Base-by-base conservation (phyloP, 139 green algal genomes). In the Picochlorum sp. region DNA sequence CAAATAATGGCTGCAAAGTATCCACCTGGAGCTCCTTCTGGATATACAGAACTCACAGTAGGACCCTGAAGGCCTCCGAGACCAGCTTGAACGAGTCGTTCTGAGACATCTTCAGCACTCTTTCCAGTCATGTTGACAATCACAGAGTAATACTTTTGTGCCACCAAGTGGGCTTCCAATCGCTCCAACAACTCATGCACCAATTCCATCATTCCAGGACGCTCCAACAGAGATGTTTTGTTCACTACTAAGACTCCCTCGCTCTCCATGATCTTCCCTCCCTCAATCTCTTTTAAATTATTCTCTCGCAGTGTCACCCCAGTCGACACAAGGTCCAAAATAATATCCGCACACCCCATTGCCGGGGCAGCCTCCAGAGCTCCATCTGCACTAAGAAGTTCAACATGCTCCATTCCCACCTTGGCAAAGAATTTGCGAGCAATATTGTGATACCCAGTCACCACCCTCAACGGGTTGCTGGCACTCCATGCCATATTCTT, bases 341-440 rank as follows among this genome's bases (percentile, higher is more conserved):
- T 98, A 61, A 97, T 96, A 79, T 98, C 93, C 20, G 93, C 93
- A 28, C 73, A 88, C 49, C 93, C 92, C 92, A 98, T 98, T 30
- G 89, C 86, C 5, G 93, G 93, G 3, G 91, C 90, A 6, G 94
- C 94, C 73, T 99, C 94, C 62, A 99, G 78, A 15, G 94, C 94
- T 3, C 94, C 89, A 62, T 96, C 89, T 8, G 86, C 89, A 24
- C 68, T 84, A 26, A 95, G 71, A 68, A 96, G 71, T 34, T 80
- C 77, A 10, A 97, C 84, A 76, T 98, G 78, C 70, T 89, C 62
- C 66, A 99, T 92, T 64, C 86, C 89, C 4, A 84, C 62, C 66
- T 94, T 50, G 2, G 69, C 70, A 65, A 99, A 96, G 75, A 89
- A 99, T 16, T 65, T 63, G 15, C 75, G 45, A 1, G 86, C 84